These are phyloP conservation scores for Arachis hypogaea DNA, from an alignment of 306 rosid genomes.

Conservation along the genomic window DNA sequence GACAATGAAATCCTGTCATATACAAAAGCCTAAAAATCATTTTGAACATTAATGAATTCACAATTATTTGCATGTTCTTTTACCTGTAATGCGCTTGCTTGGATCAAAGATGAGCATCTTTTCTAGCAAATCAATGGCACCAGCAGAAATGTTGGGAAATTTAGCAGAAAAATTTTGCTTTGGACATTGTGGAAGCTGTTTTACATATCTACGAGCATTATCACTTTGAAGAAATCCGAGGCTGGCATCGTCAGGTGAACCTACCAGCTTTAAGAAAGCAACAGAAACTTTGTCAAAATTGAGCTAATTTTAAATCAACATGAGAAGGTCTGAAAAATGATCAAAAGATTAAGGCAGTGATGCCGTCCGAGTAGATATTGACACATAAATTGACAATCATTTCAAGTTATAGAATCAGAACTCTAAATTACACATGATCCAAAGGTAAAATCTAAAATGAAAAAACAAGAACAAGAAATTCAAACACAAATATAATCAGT, in stretches of 20 bases:
- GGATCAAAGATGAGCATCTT: constrained; percentile 98
- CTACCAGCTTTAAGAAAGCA: constrained; percentile 71
- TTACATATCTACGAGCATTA: constrained; percentile 86
- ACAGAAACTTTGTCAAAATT: constrained; percentile 28
- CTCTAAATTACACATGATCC: neutral
- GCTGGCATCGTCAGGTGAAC: constrained; percentile 95
- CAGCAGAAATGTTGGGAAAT: constrained; percentile 77
- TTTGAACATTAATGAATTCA: constrained; percentile 4
- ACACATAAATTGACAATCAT: constrained; percentile 7
- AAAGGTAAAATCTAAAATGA: constrained; percentile 6
- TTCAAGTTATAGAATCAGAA: constrained; percentile 9
- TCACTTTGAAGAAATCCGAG: constrained; percentile 91
- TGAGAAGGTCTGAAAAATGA: constrained; percentile 17
- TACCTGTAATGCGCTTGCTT: constrained; percentile 90
- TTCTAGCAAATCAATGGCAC: constrained; percentile 85
- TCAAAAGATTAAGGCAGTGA: neutral
- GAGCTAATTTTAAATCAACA: constrained; percentile 17
- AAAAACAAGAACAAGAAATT: constrained; percentile 10
- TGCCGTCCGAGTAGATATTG: constrained; percentile 20
- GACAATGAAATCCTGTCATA: constrained; percentile 18
- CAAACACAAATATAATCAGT: neutral
- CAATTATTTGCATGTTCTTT: constrained; percentile 11
- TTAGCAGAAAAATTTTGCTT: constrained; percentile 64
- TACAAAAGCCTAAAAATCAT: constrained; percentile 7
- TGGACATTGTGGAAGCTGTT: constrained; percentile 85